phyloP scores from a whole-genome alignment of 2,329 filamentous ascomycete genomes.

The Gnomoniopsis sp. region DNA sequence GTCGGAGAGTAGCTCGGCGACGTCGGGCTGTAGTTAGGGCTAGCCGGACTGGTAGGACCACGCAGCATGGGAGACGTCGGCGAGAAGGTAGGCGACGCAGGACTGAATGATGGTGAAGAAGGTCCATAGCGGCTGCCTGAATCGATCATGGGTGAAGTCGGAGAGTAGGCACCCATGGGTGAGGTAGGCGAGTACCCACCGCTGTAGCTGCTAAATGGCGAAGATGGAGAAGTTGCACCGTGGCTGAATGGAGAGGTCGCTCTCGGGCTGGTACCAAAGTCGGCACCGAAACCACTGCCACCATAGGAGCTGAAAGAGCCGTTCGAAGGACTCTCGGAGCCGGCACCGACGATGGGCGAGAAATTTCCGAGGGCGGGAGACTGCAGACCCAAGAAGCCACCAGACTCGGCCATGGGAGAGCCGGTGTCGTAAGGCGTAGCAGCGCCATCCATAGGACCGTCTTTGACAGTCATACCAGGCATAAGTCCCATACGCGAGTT shows the following conservation, averaged over 20 bases:
- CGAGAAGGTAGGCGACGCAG: constrained; percentile 61
- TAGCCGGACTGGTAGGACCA: constrained; percentile 47
- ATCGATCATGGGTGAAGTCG: constrained; percentile 67
- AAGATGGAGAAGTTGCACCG: constrained; percentile 54
- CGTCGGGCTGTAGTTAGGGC: constrained; percentile 62
- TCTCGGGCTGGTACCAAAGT: constrained; percentile 55
- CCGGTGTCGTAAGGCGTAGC: constrained; percentile 92
- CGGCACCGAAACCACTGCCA: constrained; percentile 8
- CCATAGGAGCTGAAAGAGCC: constrained; percentile 40
- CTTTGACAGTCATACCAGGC: constrained; percentile 74
- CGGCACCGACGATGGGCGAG: constrained; percentile 73
- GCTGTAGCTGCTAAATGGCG: constrained; percentile 57
- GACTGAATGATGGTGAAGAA: constrained; percentile 58
- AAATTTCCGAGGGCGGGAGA: constrained; percentile 64
- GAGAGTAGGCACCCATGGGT: constrained; percentile 70
- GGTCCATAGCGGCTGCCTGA: constrained; percentile 51
- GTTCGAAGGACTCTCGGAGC: constrained; percentile 64
- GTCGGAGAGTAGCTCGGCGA: constrained; percentile 64
- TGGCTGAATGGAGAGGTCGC: constrained; percentile 71
- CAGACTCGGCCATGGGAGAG: constrained; percentile 70
- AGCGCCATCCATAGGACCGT: constrained; percentile 72
- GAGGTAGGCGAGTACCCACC: constrained; percentile 73
- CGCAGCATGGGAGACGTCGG: constrained; percentile 59
- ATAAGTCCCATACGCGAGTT: constrained; percentile 83
- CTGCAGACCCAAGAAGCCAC: constrained; percentile 59